Percentiles rank a stretch among this genome's conserved stretches.
These are phyloP conservation scores for Middelhovenomyces tepae DNA, from an alignment of 805 yeast species.

Conservation along the genomic window DNA sequence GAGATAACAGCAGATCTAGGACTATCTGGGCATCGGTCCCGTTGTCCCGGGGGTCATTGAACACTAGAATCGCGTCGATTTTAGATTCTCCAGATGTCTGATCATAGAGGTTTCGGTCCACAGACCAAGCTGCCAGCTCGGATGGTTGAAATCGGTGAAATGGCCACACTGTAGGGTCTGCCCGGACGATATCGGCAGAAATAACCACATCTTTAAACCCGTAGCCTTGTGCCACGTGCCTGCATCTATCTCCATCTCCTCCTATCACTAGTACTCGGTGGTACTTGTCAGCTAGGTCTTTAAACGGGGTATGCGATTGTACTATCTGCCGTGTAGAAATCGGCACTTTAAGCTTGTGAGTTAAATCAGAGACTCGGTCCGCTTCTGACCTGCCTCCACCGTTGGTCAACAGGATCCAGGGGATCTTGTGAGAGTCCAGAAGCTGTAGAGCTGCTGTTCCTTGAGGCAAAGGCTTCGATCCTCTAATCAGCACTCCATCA, in stretches of 20 bases:
- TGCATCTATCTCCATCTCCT: slow-evolving; percentile 61
- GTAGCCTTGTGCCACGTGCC: slow-evolving; percentile 61
- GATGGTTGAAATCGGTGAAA: slow-evolving; percentile 46
- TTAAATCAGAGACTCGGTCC: slow-evolving; percentile 47
- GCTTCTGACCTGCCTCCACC: slow-evolving; percentile 78
- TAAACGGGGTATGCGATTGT: slow-evolving; percentile 84
- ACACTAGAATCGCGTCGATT: slow-evolving; percentile 71
- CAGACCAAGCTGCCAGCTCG: slow-evolving; percentile 37
- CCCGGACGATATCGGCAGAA: slow-evolving; percentile 60
- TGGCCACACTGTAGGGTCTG: slow-evolving; percentile 55
- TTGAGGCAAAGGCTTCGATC: slow-evolving; percentile 53
- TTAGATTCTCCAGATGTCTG: slow-evolving; percentile 22
- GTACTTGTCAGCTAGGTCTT: slow-evolving; percentile 43
- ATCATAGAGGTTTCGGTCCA: slow-evolving; percentile 22
- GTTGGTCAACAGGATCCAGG: slow-evolving; percentile 78
- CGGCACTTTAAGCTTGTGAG: slow-evolving; percentile 34
- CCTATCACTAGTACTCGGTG: slow-evolving; percentile 73
- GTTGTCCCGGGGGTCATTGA: slow-evolving; percentile 85
- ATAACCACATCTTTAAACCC: slow-evolving; percentile 72
- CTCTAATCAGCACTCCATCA: slow-evolving; percentile 82
- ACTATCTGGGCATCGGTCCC: slow-evolving; percentile 77
- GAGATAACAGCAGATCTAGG: slow-evolving; percentile 57
- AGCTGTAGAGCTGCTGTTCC: slow-evolving; percentile 54
- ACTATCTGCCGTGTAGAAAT: slow-evolving; percentile 54
- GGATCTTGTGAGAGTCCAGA: slow-evolving; percentile 47